phyloP scores from a whole-genome alignment of 352 stramenopile genomes.

The Phytopythium cucurbitacearum region DNA sequence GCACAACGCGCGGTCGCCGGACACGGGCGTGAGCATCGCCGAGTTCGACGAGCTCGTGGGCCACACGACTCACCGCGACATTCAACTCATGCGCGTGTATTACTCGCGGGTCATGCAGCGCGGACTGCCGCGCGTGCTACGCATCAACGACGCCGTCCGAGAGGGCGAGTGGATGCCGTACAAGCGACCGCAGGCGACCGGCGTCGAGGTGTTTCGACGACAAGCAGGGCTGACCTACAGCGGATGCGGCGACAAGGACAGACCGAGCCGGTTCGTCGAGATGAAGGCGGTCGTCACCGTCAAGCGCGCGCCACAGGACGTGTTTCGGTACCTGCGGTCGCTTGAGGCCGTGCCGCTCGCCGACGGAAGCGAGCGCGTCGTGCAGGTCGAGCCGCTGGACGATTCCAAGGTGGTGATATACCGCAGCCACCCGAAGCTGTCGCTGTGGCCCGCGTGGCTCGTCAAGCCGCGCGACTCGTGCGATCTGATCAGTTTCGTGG shows the following conservation, averaged over 20 bases:
- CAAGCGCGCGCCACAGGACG: conserved; percentile 26
- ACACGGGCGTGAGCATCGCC: conserved; percentile 29
- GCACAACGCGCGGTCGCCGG: neutral
- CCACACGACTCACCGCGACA: conserved; percentile 55
- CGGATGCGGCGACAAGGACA: conserved; percentile 19
- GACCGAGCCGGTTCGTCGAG: conserved; percentile 41
- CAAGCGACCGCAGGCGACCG: conserved; percentile 8
- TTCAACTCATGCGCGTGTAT: conserved; percentile 70
- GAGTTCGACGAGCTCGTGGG: conserved; percentile 63
- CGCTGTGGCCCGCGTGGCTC: conserved; percentile 73
- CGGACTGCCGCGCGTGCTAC: conserved; percentile 47
- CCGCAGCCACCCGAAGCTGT: conserved; percentile 60
- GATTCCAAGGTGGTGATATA: conserved; percentile 64
- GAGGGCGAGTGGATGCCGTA: conserved; percentile 46
- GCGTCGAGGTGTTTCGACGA: conserved; percentile 31
- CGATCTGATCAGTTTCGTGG: conserved; percentile 75
- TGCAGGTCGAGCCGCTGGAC: conserved; percentile 66
- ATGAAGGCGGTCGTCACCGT: conserved; percentile 68
- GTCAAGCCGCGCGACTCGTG: conserved; percentile 79
- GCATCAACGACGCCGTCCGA: conserved; percentile 25
- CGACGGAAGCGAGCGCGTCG: conserved; percentile 24
- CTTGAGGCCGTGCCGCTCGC: conserved; percentile 31
- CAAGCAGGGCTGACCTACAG: neutral
- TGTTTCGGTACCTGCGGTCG: conserved; percentile 65
- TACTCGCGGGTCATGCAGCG: conserved; percentile 60